Base-by-base conservation (phyloP, 495 filamentous ascomycete species). In the Xylaria acuta region DNA sequence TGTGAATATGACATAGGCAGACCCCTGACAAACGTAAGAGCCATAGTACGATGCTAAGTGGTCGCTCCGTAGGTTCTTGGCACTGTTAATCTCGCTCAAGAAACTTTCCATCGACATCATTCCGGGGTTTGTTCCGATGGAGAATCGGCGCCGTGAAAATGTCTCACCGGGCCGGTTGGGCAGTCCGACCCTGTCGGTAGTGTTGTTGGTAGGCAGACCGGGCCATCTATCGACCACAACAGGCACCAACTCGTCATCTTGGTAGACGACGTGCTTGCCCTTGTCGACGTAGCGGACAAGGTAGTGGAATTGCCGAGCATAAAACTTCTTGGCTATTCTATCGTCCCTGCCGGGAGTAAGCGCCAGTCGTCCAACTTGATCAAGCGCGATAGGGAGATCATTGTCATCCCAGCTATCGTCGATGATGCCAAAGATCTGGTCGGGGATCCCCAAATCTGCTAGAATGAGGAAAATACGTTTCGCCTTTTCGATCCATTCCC, bases 341-440 rank as follows among this genome's bases (percentile, higher is more conserved):
- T 91, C 86, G 72, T 93, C 86, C 49, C 85, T 86, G 9, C 84
- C 82, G 22, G 85, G 82, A 1, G 90, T 90, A 34, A 97, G 85
- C 47, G 85, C 82, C 3, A 97, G 86, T 36, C 87, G 87, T 75
- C 88, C 88, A 27, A 97, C 85, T 59, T 91, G 89, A 73, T 92
- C 90, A 56, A 90, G 86, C 0, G 92, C 86, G 64, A 97, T 84
- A 0, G 95, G 95, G 22, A 98, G 86, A 81, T 98, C 95, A 59
- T 91, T 88, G 76, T 98, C 95, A 74, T 97, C 94, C 85, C 91
- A 93, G 5, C 92, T 95, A 70, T 92, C 90, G 77, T 97, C 94
- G 58, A 97, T 90, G 51, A 95, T 83, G 22, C 90, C 88, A 75
- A 97, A 97, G 63, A 97, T 97, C 80, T 92, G 92, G 71, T 94